Base-by-base conservation (phyloP, 176 grass and related monocot genomes). In the Avena insularis region DNA sequence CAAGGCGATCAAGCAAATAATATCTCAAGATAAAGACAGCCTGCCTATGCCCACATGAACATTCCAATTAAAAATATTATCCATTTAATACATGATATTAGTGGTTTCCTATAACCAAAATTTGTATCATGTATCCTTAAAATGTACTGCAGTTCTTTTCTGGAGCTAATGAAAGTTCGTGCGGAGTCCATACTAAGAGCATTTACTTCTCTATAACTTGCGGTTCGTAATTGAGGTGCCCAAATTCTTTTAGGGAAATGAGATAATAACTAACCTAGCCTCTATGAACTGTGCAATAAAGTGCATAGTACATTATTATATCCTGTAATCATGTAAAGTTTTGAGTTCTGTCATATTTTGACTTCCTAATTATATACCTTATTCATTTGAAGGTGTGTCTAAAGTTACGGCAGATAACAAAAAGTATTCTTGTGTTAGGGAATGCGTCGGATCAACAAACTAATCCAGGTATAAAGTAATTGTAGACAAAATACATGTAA, bases 361-460 rank as follows among this genome's bases (percentile, higher is more conserved):
- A 57, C 23, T 81, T 31, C 43, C 83, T 81, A 83, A 82, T 64
- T 67, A 60, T 51, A 87, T 16, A 6, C 58, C 67, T 88, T 75
- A 60, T 87, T 45, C 68, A 94, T 87, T 82, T 94, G 29, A 94
- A 86, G 70, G 88, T 77, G 45, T 92, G 89, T 78, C 79, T 90
- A 75, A 95, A 97, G 81, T 90, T 95, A 86, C 33, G 89, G 4
- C 89, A 95, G 66, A 93, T 97, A 91, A 93, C 95, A 93, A 85
- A 93, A 84, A 95, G 88, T 47, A 90, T 97, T 89, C 95, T 97
- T 80, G 92, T 89, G 15, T 85, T 97, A 84, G 89, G 86, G 68
- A 97, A 95, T 89, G 93, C 92, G 69, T 78, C 95, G 69, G 93
- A 97, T 75, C 91, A 97, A 87, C 93, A 93, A 83, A 97, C 91